phyloP scores from a whole-genome alignment of 1,284 basidiomycete species.

The Ustilago trichophora region DNA sequence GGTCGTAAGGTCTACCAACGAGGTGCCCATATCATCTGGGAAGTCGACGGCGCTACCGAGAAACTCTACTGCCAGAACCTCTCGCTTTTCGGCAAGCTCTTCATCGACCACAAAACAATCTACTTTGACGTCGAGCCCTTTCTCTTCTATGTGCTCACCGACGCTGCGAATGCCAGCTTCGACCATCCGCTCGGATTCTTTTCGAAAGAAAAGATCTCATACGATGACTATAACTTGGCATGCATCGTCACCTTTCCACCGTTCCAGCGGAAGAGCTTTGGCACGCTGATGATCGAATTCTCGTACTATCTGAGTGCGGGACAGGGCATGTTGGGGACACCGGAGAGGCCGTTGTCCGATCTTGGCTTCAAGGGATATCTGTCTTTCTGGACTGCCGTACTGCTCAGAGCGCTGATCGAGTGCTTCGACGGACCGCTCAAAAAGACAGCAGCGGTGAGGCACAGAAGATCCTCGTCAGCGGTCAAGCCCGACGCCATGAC shows the following conservation, averaged over 20 bases:
- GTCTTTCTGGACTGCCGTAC: constrained; percentile 86
- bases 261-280: constrained; percentile 87
- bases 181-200: constrained; percentile 93
- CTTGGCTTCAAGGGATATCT: constrained; percentile 90
- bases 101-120: constrained; percentile 96
- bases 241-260: constrained; percentile 96
- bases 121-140: constrained; percentile 82
- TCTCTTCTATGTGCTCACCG: constrained; percentile 91
- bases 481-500: background rate
- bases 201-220: constrained; percentile 95
- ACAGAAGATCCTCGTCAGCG: constrained; percentile 15
- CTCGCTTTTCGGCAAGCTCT: constrained; percentile 95
- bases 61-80: constrained; percentile 96
- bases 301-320: constrained; percentile 90
- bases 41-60: constrained; percentile 84
- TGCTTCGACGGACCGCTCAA: constrained; percentile 60
- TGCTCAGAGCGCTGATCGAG: constrained; percentile 81
- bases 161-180: constrained; percentile 75
- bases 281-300: constrained; percentile 97
- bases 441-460: background rate
- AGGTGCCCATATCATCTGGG: constrained; percentile 90
- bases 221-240: constrained; percentile 96
- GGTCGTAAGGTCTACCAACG: constrained; percentile 89
- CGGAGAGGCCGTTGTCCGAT: constrained; percentile 92
- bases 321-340: constrained; percentile 83